Evolutionary conservation across 441 rosid species (phyloP), one percentile per base, ranked within the genome.

Genomic region (Syzygium syzygioides): DNA sequence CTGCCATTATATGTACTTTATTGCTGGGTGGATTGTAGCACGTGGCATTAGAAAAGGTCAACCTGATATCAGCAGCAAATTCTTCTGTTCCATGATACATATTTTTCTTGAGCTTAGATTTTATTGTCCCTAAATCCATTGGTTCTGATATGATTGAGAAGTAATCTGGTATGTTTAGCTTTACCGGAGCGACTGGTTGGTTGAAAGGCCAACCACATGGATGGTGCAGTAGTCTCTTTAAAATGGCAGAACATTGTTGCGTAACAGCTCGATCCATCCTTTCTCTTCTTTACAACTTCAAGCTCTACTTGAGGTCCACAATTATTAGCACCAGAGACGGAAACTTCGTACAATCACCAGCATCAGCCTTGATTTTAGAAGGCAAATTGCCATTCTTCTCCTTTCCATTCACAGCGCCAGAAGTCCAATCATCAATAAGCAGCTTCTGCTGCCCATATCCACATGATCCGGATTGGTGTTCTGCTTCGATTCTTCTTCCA

Each of bases 111-210:
- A 95, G 91, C 86, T 91, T 94, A 9, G 86, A 93, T 76, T 89
- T 93, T 14, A 95, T 86, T 26, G 97, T 95, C 86, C 95, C 96
- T 85, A 95, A 86, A 91, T 95, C 97, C 97, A 95, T 95, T 23
- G 97, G 97, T 50, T 87, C 87, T 3, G 91, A 87, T 86, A 95
- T 91, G 37, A 95, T 89, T 45, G 93, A 87, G 86, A 95, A 95
- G 90, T 94, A 95, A 92, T 95, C 97, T 23, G 96, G 97, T 88
- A 95, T 92, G n/a, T 89, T 85, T 86, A 95, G 23, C 20, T 71
- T 68, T 54, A 90, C 91, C 17, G 96, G 96, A 94, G 94, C 95
- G 60, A 95, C 97, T 4, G 97, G 96, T 79, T 87, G 85, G 6
- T 52, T 85, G 90, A 95, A 95, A 71, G 92, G 79, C 93, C 95